Evolutionary conservation across 805 yeast species (phyloP).

Genomic region (Metschnikowia lachancei): DNA sequence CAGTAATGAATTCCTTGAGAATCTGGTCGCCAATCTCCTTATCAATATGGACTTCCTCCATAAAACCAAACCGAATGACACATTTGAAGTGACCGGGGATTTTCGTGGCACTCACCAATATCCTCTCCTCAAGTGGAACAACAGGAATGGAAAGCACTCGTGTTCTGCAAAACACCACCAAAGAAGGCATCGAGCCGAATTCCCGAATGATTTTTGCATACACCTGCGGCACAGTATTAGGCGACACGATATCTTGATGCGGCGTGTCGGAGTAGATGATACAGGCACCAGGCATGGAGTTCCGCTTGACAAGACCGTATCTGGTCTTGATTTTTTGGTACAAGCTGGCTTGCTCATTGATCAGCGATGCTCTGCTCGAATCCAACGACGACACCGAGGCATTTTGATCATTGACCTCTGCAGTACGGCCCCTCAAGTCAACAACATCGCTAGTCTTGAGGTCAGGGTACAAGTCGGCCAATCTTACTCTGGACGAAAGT

Average conservation of each 20-base stretch:
- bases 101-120: slow-evolving; percentile 39
- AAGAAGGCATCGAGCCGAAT: slow-evolving; percentile 44
- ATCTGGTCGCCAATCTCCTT: slow-evolving; percentile 21
- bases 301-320: slow-evolving; percentile 22
- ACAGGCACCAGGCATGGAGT: slow-evolving; percentile 36
- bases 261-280: slow-evolving; percentile 41
- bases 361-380: neutral
- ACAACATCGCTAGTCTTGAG: slow-evolving; percentile 21
- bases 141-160: slow-evolving; percentile 44
- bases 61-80: slow-evolving; percentile 49
- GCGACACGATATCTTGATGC: slow-evolving; percentile 36
- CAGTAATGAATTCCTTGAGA: slow-evolving; percentile 22
- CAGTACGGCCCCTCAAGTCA: slow-evolving; percentile 17
- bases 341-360: neutral
- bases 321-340: slow-evolving; percentile 19
- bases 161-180: slow-evolving; percentile 44
- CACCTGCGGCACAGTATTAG: slow-evolving; percentile 46
- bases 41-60: slow-evolving; percentile 35
- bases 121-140: slow-evolving; percentile 38
- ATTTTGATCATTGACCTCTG: neutral
- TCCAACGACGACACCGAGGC: slow-evolving; percentile 3
- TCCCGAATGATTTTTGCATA: slow-evolving; percentile 37
- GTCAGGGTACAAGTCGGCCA: slow-evolving; percentile 36
- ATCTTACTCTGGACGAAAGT: slow-evolving; percentile 29
- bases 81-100: slow-evolving; percentile 49